Evolutionary conservation across 1,284 basidiomycete genomes (phyloP).

Genomic region (Ustilago esculenta): DNA sequence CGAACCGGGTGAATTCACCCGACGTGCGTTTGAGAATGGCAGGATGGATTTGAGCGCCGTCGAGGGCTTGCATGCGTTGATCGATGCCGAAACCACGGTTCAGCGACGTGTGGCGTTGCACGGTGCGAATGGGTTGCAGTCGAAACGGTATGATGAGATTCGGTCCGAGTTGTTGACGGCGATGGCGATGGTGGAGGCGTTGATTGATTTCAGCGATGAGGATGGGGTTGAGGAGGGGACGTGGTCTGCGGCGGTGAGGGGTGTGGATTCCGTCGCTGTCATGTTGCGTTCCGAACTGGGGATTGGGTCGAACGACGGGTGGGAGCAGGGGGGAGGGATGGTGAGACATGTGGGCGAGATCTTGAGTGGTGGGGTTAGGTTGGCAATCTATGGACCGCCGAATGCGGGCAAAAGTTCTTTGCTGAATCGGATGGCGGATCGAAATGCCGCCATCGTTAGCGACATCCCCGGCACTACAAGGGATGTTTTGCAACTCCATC

Average conservation of each 20-base stretch:
- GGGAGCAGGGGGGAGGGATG: slow-evolving; percentile 59
- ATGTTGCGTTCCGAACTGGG: slow-evolving; percentile 20
- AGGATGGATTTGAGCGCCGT: slow-evolving; percentile 83
- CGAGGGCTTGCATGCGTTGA: slow-evolving; percentile 82
- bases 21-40: slow-evolving; percentile 80
- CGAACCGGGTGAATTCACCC: slow-evolving; percentile 85
- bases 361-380: slow-evolving; percentile 79
- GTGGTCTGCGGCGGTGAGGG: slow-evolving; percentile 68
- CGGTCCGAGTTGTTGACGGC: slow-evolving; percentile 76
- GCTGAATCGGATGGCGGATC: slow-evolving; percentile 81
- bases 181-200: slow-evolving; percentile 80
- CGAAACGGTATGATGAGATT: slow-evolving; percentile 73
- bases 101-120: slow-evolving; percentile 79
- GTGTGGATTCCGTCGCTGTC: slow-evolving; percentile 5
- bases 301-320: background rate
- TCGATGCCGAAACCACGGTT: slow-evolving; percentile 83
- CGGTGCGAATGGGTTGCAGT: slow-evolving; percentile 72
- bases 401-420: slow-evolving; percentile 89
- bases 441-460: slow-evolving; percentile 88
- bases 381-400: slow-evolving; percentile 87
- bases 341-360: slow-evolving; percentile 79
- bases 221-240: slow-evolving; percentile 84
- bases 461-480: slow-evolving; percentile 85
- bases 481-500: slow-evolving; percentile 81
- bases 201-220: slow-evolving; percentile 90